Evolutionary conservation across 1,284 basidiomycete genomes (phyloP).

Genomic region (Ganoderma leucocontextum): DNA sequence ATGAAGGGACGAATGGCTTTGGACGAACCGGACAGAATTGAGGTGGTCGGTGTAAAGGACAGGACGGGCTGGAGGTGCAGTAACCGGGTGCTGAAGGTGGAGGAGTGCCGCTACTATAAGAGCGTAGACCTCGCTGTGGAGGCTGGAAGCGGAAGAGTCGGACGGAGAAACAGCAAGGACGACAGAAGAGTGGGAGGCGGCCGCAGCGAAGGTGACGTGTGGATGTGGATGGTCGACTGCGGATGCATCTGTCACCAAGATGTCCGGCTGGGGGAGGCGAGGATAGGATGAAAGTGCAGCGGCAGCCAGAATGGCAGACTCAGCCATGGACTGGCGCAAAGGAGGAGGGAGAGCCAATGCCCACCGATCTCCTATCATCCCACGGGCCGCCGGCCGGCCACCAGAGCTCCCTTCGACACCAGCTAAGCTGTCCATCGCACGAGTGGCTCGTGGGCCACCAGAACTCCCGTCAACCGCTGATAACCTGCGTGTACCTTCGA

Average conservation of each 20-base stretch:
- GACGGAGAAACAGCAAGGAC: not conserved
- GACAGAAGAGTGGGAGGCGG: not conserved
- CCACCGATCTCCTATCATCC: not conserved
- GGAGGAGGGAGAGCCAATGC: not conserved
- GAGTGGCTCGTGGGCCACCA: no score
- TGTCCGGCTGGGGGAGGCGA: not conserved
- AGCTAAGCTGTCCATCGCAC: no score
- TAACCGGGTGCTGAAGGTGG: not conserved
- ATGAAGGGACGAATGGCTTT: not conserved
- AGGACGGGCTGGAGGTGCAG: not conserved
- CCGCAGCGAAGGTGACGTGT: not conserved
- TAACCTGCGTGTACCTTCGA: no score
- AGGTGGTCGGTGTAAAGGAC: not conserved
- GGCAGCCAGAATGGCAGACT: not conserved
- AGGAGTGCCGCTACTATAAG: not conserved
- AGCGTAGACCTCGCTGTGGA: not conserved
- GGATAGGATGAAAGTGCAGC: not conserved
- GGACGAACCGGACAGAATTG: not conserved
- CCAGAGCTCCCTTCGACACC: no score
- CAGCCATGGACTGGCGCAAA: not conserved
- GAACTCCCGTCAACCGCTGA: no score
- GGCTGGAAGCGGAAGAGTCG: not conserved
- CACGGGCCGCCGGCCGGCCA: no score
- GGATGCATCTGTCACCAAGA: not conserved
- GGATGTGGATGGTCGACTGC: not conserved